Base-by-base conservation (phyloP, 2,329 filamentous ascomycete genomes). In the Ambrosiella beaveri region DNA sequence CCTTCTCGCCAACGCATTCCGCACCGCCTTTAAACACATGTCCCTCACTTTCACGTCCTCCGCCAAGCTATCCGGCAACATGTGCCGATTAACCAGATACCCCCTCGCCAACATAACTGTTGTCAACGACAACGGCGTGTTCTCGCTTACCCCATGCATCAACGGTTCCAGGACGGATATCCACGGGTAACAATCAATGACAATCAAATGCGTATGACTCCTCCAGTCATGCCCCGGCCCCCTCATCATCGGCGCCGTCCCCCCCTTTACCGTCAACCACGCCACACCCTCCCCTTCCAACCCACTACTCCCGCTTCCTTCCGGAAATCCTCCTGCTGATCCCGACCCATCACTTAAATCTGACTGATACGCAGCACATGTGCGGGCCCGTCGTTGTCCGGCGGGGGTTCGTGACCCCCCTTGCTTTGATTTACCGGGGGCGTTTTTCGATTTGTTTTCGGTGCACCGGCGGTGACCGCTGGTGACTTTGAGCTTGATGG, bases 161-260 rank as follows among this genome's bases (percentile, higher is more conserved):
- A 61, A 39, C n/a, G 59, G 56, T 50, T 61, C 59, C 45, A 61
- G 39, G 1, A 36, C 52, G 40, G 56, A 53, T 8, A 61, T 56
- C 59, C 59, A 61, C 13, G 59, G 59, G n/a, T 61, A 61, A 37
- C 59, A 61, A n/a, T 61, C 59, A 15, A 61, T 58, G 44, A 61
- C 59, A 3, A 61, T 53, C 1, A 52, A 38, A 35, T 58, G 47
- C 1, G 59, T 56, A 50, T 61, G 56, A 7, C 27, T 49, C 5
- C 41, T 39, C 59, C 56, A 61, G n/a, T 57, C 35, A 6, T 61
- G 56, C 13, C 56, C 17, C 9, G 40, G 59, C 8, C 56, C 56
- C 15, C 41, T 19, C 3, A 61, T 47, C 13, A 27, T 39, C 11
- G 38, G 50, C 12, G 54, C 27, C 4, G 45, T 52, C 7, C 53